Base-by-base conservation (phyloP, 2,329 filamentous ascomycete species). In the Leptodontidium sp. region DNA sequence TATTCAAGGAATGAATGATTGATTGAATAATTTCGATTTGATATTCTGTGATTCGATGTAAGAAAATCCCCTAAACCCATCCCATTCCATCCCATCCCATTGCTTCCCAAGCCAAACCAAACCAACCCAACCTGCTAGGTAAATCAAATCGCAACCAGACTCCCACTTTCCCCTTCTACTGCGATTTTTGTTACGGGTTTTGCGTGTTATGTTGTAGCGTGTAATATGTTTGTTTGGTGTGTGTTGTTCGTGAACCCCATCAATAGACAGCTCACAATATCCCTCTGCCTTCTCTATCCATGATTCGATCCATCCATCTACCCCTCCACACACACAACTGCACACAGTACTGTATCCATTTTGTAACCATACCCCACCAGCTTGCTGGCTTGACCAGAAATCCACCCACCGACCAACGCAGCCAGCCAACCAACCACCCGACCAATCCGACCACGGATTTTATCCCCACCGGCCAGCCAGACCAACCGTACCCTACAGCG, bases 131-230 rank as follows among this genome's bases (percentile, higher is more conserved):
- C 49, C 29, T 32, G 29, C 29, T 32, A 6, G 29, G 29, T n/a
- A 43, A 61, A 61, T 21, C 53, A 38, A 57, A 40, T 12, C 38
- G 38, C 38, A 40, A 40, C 53, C 17, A 57, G 53, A 29, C 49
- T 52, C 49, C 24, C 6, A 24, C 9, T 52, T 40, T 40, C 24
- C 24, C 49, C 49, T 26, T 52, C 24, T 57, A 38, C 29, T 57
- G 29, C n/a, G 53, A n/a, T 9, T 57, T 57, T n/a, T 57, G 32
- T n/a, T 57, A 21, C 35, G 15, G 15, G 15, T 57, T 12, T 38
- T 21, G 21, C 21, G 32, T 38, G 53, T 57, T 50, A 2, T 50
- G 47, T 50, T 50, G 47, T 17, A 32, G 29, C 6, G 15, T 50
- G 53, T 57, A 14, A 29, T 40, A 21, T 52, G 14, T 24, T 14